Evolutionary conservation across 2,329 filamentous ascomycete genomes (phyloP).

Genomic region (Cordyceps pruinosa): DNA sequence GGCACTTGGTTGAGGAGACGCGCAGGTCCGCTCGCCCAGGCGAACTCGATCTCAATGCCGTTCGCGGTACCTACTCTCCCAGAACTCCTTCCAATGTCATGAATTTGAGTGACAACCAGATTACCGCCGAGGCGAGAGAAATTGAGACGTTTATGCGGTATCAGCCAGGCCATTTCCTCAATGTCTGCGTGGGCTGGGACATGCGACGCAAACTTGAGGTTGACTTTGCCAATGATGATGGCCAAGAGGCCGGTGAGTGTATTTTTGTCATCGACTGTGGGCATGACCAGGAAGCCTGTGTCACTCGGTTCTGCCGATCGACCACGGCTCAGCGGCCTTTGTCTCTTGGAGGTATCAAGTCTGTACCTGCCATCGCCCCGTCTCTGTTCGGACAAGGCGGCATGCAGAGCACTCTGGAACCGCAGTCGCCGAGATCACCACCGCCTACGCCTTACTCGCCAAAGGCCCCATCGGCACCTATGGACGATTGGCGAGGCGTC

Average conservation of each 20-base stretch:
- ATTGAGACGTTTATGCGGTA: slow-evolving; percentile 70
- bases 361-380: not conserved
- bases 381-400: slow-evolving; percentile 9
- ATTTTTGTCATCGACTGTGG: slow-evolving; percentile 71
- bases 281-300: slow-evolving; percentile 38
- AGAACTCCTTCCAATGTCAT: slow-evolving; percentile 69
- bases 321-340: not conserved
- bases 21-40: slow-evolving; percentile 65
- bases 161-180: slow-evolving; percentile 71
- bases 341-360: not conserved
- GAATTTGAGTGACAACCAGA: slow-evolving; percentile 62
- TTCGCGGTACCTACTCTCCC: slow-evolving; percentile 72
- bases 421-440: slow-evolving; percentile 18
- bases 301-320: slow-evolving; percentile 39
- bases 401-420: slow-evolving; percentile 13
- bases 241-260: slow-evolving; percentile 67
- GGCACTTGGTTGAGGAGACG: slow-evolving; percentile 74
- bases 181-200: slow-evolving; percentile 78
- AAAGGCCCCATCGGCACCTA: slow-evolving; percentile 8
- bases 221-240: slow-evolving; percentile 80
- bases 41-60: slow-evolving; percentile 60
- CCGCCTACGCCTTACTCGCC: slow-evolving; percentile 20
- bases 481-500: slow-evolving; percentile 27
- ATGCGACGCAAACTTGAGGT: slow-evolving; percentile 82
- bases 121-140: slow-evolving; percentile 69